These are phyloP conservation scores for Exophiala bonariae DNA, from an alignment of 2,329 filamentous ascomycete species.

Conservation along the genomic window DNA sequence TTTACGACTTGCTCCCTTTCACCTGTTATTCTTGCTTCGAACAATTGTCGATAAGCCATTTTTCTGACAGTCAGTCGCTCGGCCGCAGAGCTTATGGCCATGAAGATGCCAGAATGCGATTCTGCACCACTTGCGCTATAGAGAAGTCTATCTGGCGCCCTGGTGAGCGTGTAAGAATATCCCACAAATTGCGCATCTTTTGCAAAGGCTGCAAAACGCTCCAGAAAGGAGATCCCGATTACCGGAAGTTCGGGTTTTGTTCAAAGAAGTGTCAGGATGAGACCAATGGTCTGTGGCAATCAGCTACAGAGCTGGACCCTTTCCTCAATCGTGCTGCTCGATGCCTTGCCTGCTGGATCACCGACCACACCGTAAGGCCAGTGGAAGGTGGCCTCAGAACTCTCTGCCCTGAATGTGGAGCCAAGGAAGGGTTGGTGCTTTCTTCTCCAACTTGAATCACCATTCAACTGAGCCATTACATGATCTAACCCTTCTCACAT, in stretches of 20 bases:
- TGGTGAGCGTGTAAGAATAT: conserved; percentile 10
- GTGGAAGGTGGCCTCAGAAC: background rate
- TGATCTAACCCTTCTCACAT: no score
- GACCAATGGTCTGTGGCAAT: background rate
- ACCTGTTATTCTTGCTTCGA: conserved; percentile 28
- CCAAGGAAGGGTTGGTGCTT: no score
- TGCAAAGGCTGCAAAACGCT: conserved; percentile 8
- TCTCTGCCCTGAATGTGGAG: background rate
- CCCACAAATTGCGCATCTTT: background rate
- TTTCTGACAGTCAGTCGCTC: conserved; percentile 20
- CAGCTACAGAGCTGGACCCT: background rate
- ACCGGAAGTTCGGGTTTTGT: conserved; percentile 6
- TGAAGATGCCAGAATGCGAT: conserved; percentile 19
- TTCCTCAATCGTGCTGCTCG: background rate
- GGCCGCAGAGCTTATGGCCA: conserved; percentile 24
- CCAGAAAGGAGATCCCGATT: background rate
- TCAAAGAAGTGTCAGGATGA: conserved; percentile 2
- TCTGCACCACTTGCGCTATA: conserved; percentile 25
- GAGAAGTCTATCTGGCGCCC: conserved; percentile 21
- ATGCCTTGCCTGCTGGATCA: background rate
- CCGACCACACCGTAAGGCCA: background rate
- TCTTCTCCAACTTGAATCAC: no score
- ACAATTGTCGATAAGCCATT: conserved; percentile 14
- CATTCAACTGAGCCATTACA: no score
- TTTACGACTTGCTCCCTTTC: conserved; percentile 6